Conservation (phyloP, 331 rosid species). For the Acacia pycnantha region DNA sequence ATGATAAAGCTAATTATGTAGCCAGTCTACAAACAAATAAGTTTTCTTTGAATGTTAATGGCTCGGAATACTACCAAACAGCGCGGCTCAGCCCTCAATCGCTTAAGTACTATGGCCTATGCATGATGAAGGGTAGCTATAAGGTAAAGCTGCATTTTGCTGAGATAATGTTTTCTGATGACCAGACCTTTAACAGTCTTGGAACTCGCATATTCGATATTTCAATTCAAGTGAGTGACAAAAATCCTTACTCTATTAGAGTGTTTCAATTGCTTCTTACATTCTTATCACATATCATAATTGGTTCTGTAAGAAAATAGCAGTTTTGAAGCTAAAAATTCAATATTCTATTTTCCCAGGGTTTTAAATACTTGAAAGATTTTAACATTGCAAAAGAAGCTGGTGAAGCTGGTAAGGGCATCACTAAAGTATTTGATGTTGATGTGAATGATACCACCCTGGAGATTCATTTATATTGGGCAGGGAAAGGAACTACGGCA, state of each 20-base stretch:
- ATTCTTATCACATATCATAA: not conserved
- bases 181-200: conserved; percentile 46
- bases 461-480: conserved; percentile 78
- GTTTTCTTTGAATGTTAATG: not conserved
- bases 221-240: conserved; percentile 69
- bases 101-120: conserved; percentile 44
- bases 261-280: not conserved
- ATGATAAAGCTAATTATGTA: not conserved
- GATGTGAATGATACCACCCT: conserved; percentile 56
- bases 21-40: not conserved
- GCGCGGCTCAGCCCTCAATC: not conserved
- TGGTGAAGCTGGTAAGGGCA: conserved; percentile 55
- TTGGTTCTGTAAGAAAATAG: not conserved
- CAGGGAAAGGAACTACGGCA: conserved; percentile 73
- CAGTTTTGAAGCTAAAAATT: conserved; percentile 7
- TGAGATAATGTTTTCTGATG: conserved; percentile 57
- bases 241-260: not conserved
- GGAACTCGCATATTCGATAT: conserved; percentile 78
- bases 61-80: not conserved
- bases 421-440: conserved; percentile 44
- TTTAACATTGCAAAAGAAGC: conserved; percentile 63
- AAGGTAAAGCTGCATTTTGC: conserved; percentile 79
- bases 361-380: conserved; percentile 49
- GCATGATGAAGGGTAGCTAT: conserved; percentile 63
- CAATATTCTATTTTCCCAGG: conserved; percentile 34